These are phyloP conservation scores for Linderina pennispora DNA, from an alignment of 192 early-diverging fungal genomes.

Conservation along the genomic window DNA sequence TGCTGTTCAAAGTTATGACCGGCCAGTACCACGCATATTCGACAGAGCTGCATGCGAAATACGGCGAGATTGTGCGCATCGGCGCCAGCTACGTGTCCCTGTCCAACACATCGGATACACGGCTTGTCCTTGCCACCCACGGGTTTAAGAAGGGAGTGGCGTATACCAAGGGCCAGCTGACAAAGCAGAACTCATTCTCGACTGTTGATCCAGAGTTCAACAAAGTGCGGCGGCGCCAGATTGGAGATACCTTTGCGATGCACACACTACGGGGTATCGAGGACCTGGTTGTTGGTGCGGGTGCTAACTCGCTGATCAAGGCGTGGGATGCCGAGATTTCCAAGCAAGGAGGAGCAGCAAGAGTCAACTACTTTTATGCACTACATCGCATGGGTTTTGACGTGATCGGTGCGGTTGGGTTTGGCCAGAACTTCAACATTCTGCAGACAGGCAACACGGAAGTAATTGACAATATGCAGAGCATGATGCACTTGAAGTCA, in stretches of 20 bases:
- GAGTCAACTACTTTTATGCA: slow-evolving; percentile 5
- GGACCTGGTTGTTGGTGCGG: neutral
- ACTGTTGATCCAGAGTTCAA: neutral
- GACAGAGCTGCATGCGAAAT: neutral
- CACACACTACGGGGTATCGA: neutral
- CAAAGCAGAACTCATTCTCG: neutral
- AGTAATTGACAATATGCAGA: slow-evolving; percentile 16
- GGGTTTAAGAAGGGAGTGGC: neutral
- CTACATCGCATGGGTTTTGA: slow-evolving; percentile 33
- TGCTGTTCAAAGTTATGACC: neutral
- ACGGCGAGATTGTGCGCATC: neutral
- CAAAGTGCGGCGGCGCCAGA: neutral
- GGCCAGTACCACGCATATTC: neutral
- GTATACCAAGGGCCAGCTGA: neutral
- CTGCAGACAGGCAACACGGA: slow-evolving; percentile 1
- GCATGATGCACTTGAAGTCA: neutral
- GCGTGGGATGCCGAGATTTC: neutral
- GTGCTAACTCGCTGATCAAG: neutral
- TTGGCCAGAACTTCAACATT: slow-evolving; percentile 22
- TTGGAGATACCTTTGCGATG: neutral
- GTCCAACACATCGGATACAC: neutral
- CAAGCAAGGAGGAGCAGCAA: neutral
- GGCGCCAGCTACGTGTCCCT: neutral
- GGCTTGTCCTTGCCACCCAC: neutral
- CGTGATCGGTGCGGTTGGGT: slow-evolving; percentile 32